Evolutionary conservation across 495 filamentous ascomycete species (phyloP).

Genomic region (Penicillium waksmanii): DNA sequence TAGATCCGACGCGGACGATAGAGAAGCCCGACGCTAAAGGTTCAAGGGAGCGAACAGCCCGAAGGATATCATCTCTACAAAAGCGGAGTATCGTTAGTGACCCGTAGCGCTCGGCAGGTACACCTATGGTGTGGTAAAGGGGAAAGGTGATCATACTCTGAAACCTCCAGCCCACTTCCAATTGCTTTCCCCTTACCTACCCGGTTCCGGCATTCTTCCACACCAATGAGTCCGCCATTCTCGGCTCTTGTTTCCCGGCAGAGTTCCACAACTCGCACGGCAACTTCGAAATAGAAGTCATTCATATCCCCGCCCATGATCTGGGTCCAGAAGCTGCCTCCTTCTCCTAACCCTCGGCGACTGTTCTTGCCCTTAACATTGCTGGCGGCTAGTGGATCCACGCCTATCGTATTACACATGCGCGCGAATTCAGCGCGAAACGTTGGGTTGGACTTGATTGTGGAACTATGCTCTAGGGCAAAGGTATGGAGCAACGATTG

Average conservation of each 20-base stretch:
- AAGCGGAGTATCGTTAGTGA: conserved; percentile 4
- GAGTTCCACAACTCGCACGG: conserved; percentile 89
- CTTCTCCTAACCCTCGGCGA: conserved; percentile 45
- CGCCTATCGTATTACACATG: conserved; percentile 96
- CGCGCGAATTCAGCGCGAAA: conserved; percentile 97
- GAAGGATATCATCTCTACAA: conserved; percentile 81
- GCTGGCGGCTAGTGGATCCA: conserved; percentile 84
- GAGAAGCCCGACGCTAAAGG: conserved; percentile 89
- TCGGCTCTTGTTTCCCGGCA: conserved; percentile 85
- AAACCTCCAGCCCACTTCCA: conserved; percentile 71
- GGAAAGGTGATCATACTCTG: conserved; percentile 50
- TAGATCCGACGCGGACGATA: conserved; percentile 76
- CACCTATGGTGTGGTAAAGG: not conserved
- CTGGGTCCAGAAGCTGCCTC: conserved; percentile 86
- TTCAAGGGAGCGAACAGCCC: conserved; percentile 84
- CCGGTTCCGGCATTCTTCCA: conserved; percentile 75
- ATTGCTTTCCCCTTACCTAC: conserved; percentile 71
- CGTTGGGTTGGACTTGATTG: conserved; percentile 90
- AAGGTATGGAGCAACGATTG: conserved; percentile 92
- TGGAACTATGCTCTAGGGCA: conserved; percentile 88
- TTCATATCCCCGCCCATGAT: conserved; percentile 88
- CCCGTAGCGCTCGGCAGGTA: not conserved
- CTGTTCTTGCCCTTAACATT: conserved; percentile 59
- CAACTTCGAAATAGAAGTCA: conserved; percentile 98
- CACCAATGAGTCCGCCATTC: conserved; percentile 89